Evolutionary conservation across 371 early-diverging fungal species (phyloP).

Genomic region (Circinella minor): DNA sequence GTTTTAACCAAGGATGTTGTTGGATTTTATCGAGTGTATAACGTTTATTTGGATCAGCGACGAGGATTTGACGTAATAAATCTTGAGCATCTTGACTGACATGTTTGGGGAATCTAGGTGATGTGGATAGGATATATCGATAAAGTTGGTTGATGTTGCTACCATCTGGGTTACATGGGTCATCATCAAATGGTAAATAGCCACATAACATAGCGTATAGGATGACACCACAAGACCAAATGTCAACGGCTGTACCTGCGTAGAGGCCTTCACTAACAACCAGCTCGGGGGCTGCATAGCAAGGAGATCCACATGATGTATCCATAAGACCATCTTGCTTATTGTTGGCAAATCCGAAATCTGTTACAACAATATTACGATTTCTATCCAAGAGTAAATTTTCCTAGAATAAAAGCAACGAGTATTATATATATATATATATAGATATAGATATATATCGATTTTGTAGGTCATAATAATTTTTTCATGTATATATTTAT

Average conservation of each 20-base stretch:
- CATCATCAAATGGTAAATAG: slow-evolving; percentile 86
- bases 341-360: slow-evolving; percentile 99
- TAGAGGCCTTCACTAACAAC: slow-evolving; percentile 95
- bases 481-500: no score
- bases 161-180: slow-evolving; percentile 74
- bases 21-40: slow-evolving; percentile 55
- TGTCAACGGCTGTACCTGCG: slow-evolving; percentile 94
- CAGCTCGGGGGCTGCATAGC: slow-evolving; percentile 98
- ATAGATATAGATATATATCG: no score
- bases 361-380: slow-evolving; percentile 93
- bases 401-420: slow-evolving; percentile 61
- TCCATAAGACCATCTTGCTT: slow-evolving; percentile 78
- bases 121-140: slow-evolving; percentile 66
- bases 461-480: no score
- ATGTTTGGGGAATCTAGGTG: slow-evolving; percentile 61
- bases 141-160: slow-evolving; percentile 70
- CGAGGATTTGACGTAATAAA: slow-evolving; percentile 60
- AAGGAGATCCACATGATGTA: slow-evolving; percentile 96
- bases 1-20: slow-evolving; percentile 45
- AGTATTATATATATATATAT: not conserved
- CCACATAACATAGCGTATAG: slow-evolving; percentile 81
- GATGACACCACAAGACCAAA: slow-evolving; percentile 96
- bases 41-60: slow-evolving; percentile 61
- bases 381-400: slow-evolving; percentile 87
- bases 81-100: slow-evolving; percentile 51